Evolutionary conservation across 225 moss, liverwort and hornwort species (phyloP).

Genomic region (Rhytidiadelphus loreus): DNA sequence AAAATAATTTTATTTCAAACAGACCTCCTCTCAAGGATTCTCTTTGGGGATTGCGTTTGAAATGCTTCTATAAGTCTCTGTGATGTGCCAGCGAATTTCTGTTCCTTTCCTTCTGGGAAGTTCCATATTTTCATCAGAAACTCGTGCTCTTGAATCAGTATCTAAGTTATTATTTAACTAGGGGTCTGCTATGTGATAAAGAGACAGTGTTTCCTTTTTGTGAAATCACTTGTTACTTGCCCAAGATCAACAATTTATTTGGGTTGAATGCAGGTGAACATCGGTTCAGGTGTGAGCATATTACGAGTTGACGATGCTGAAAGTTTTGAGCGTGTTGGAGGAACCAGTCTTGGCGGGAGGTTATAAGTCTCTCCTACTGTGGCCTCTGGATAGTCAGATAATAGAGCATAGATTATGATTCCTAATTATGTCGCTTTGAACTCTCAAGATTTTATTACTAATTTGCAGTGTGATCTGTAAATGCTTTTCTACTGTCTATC

Average conservation of each 20-base stretch:
- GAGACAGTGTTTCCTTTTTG: no score
- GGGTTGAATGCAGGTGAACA: conserved; percentile 55
- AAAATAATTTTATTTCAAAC: neutral
- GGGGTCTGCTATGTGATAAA: no score
- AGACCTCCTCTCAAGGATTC: neutral
- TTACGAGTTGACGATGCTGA: conserved; percentile 75
- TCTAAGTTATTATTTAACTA: no score
- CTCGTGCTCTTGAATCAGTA: neutral
- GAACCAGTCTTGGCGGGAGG: conserved; percentile 92
- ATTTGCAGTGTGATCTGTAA: neutral
- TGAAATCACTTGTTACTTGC: no score
- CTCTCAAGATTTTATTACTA: neutral
- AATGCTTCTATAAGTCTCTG: neutral
- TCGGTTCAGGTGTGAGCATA: conserved; percentile 92
- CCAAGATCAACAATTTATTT: neutral
- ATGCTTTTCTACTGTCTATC: neutral
- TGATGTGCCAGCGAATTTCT: neutral
- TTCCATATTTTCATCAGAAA: neutral
- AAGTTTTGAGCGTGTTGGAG: conserved; percentile 76
- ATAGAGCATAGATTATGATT: neutral
- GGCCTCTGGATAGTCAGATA: neutral
- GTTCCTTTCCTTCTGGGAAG: neutral
- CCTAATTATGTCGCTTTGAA: neutral
- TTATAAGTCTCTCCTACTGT: neutral
- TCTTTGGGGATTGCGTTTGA: neutral